Evolutionary conservation across 192 early-diverging fungal species (phyloP).

Genomic region (Entomortierella chlamydospora): DNA sequence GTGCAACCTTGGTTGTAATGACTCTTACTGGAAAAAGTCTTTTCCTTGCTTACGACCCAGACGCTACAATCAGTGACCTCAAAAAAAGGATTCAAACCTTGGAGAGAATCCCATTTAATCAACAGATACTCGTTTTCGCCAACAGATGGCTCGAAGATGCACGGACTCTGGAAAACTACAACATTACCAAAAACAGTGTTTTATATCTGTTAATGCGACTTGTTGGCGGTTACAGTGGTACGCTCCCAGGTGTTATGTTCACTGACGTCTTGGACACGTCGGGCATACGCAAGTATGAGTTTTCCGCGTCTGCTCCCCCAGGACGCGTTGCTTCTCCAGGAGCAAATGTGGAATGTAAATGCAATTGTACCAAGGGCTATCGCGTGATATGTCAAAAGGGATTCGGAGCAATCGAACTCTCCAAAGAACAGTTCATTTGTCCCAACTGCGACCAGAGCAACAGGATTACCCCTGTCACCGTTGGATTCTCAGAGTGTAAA

Average conservation of each 20-base stretch:
- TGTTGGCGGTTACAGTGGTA: background rate
- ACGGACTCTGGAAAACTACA: too few relatives aligned
- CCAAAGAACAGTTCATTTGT: background rate
- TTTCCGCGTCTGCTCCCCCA: background rate
- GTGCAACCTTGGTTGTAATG: too few relatives aligned
- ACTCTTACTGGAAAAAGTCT: background rate
- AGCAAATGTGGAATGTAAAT: constrained; percentile 14
- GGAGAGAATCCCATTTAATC: constrained; percentile 77
- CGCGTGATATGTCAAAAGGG: background rate
- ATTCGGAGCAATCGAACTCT: constrained; percentile 8
- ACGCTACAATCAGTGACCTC: constrained; percentile 66
- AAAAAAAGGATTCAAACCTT: constrained; percentile 81
- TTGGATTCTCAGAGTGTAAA: constrained; percentile 14
- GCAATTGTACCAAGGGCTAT: constrained; percentile 4
- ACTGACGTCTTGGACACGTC: too few relatives aligned
- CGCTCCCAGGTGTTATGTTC: too few relatives aligned
- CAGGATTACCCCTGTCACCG: constrained; percentile 1
- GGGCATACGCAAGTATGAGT: background rate
- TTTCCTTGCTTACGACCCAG: background rate
- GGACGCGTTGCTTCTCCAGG: background rate
- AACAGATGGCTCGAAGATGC: constrained; percentile 67
- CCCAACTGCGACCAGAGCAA: background rate
- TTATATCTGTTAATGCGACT: background rate
- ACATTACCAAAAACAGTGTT: constrained; percentile 74
- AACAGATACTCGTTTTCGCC: constrained; percentile 76